Base-by-base conservation (phyloP, 345 rosid genomes). In the Clarkia xantiana region DNA sequence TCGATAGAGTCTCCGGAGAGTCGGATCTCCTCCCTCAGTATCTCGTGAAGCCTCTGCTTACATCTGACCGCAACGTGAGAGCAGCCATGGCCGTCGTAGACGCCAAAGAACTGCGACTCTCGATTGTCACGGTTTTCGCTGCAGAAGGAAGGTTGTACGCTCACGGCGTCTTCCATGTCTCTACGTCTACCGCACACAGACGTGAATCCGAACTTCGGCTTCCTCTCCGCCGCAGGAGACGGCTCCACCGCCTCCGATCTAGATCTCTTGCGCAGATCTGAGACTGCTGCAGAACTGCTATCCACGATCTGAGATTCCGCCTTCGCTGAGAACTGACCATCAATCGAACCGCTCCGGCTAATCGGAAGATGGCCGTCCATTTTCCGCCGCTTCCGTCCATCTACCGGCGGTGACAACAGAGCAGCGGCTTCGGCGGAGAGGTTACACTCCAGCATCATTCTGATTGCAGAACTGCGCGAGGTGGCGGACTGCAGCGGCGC, bases 11-110 rank as follows among this genome's bases (percentile, higher is more conserved):
- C 57, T 15, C 53, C 63, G 5, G 18, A n/a, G 9, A 10, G 41
- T 0, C 46, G 23, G 6, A 82, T 44, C 54, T 82, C 86, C 34
- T 67, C 76, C 56, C 51, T 59, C 20, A 76, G 60, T 48, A 82
- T 72, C 66, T 75, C 79, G 45, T 79, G 86, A 16, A 82, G 40
- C 53, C 91, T 76, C 18, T 72, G 73, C 54, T 59, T 74, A 49
- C 91, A 82, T 66, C 56, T 68, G 67, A 68, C 53, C 9, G 91
- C 86, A 49, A 82, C 90, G 62, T 91, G 98, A 59, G 98, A 91
- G 79, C 98, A 91, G 45, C 98, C 98, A 62, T 91, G 98, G 38
- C 98, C 98, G 45, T 91, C 98, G 34, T 76, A 91, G 1, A 91
- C 87, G 16, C 90, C 96, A 53, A 68, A 91, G 49, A 84, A 79